These are phyloP conservation scores for Ophiostoma ulmi DNA, from an alignment of 2,329 filamentous ascomycete genomes.

Conservation along the genomic window DNA sequence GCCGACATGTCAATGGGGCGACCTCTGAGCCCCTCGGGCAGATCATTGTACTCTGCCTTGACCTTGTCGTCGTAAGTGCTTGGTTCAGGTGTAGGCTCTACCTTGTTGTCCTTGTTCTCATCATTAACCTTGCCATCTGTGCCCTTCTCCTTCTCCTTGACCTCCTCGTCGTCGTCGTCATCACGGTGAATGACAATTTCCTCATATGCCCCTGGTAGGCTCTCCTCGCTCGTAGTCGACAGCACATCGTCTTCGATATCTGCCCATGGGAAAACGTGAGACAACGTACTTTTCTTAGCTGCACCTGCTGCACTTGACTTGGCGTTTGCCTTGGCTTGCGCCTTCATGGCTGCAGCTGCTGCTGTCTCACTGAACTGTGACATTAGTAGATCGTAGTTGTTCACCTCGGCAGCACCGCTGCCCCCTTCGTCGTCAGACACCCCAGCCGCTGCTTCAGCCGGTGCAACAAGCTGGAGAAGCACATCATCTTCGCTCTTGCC, in stretches of 20 bases:
- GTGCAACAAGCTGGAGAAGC: slow-evolving; percentile 21
- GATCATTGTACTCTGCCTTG: neutral
- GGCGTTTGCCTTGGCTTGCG: neutral
- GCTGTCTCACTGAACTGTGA: neutral
- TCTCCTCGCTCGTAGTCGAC: slow-evolving; percentile 22
- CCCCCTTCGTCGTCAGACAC: neutral
- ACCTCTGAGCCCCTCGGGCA: neutral
- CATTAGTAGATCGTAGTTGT: slow-evolving; percentile 17
- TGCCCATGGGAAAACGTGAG: slow-evolving; percentile 14
- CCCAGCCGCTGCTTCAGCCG: neutral
- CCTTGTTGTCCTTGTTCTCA: neutral
- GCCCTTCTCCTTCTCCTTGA: slow-evolving; percentile 17
- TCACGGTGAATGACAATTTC: slow-evolving; percentile 20
- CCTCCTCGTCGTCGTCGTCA: slow-evolving; percentile 42
- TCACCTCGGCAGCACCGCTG: neutral
- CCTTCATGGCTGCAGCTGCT: neutral
- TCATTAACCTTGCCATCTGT: slow-evolving; percentile 33
- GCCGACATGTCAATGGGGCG: neutral
- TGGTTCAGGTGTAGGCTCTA: neutral
- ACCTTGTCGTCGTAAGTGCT: neutral
- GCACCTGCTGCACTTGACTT: neutral
- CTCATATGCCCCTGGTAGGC: neutral
- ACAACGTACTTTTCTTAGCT: neutral
- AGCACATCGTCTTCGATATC: slow-evolving; percentile 22
- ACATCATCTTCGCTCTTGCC: slow-evolving; percentile 24